Conservation (phyloP, 257 asterid genomes). For the Parsonsia alboflavescens region DNA sequence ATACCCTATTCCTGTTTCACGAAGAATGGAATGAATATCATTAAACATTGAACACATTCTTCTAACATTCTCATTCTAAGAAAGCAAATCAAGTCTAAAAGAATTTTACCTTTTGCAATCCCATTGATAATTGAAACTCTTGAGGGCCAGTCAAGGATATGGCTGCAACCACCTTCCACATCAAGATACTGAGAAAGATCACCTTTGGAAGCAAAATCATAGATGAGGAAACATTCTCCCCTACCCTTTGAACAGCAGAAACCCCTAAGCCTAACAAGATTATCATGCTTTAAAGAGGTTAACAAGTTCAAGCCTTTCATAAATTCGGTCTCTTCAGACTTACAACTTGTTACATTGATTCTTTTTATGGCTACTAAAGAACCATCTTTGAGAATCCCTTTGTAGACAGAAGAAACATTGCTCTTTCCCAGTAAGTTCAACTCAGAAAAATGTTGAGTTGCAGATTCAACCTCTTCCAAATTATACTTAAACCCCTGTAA, state of each 20-base stretch:
- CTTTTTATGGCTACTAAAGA: constrained; percentile 67
- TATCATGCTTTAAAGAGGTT: constrained; percentile 60
- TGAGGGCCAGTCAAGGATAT: constrained; percentile 71
- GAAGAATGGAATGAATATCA: not conserved
- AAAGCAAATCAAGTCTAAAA: not conserved
- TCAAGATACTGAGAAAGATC: constrained; percentile 61
- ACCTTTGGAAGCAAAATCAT: constrained; percentile 68
- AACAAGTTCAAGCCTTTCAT: constrained; percentile 71
- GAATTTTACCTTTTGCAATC: constrained; percentile 70
- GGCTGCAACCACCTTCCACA: constrained; percentile 29
- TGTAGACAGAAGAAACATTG: constrained; percentile 68
- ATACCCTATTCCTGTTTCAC: constrained; percentile 56
- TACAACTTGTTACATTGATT: constrained; percentile 66
- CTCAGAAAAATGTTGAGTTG: constrained; percentile 89
- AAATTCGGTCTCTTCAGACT: constrained; percentile 70
- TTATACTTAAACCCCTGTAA: constrained; percentile 51
- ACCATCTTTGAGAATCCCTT: constrained; percentile 81
- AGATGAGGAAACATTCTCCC: constrained; percentile 79
- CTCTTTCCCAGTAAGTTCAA: constrained; percentile 70
- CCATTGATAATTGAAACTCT: constrained; percentile 72
- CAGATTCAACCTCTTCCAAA: constrained; percentile 85
- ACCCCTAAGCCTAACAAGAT: constrained; percentile 70
- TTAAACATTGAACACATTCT: not conserved
- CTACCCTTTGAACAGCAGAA: constrained; percentile 86
- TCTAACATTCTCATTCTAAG: not conserved